Conservation (phyloP, 192 early-diverging fungal species). For the Pilobolus umbonatus region DNA sequence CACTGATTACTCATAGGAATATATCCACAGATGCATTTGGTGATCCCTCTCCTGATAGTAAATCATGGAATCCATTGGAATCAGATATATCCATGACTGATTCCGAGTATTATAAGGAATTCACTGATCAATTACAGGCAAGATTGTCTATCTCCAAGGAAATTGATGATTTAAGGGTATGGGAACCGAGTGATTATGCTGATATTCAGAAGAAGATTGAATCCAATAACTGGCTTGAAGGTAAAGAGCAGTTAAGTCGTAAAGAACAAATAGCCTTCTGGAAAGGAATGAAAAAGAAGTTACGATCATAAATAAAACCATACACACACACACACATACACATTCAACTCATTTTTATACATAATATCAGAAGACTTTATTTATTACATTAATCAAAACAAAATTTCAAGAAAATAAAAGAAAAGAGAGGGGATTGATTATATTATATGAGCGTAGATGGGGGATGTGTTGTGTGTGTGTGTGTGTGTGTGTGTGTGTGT, state of each 20-base stretch:
- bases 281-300: constrained; percentile 24
- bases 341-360: too few species aligned
- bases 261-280: constrained; percentile 10
- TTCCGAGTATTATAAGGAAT: constrained; percentile 16
- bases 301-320: constrained; percentile 6
- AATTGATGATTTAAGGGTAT: constrained; percentile 13
- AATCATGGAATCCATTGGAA: neutral
- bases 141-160: constrained; percentile 15
- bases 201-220: constrained; percentile 15
- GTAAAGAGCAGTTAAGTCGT: neutral
- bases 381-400: too few species aligned
- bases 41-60: neutral
- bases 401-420: too few species aligned
- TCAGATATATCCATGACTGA: constrained; percentile 1
- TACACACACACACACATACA: too few species aligned
- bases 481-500: too few species aligned
- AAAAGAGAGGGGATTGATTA: too few species aligned
- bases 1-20: neutral
- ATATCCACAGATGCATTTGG: constrained; percentile 10
- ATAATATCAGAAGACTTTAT: too few species aligned
- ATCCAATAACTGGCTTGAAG: constrained; percentile 6
- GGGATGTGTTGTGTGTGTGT: too few species aligned
- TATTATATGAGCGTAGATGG: too few species aligned
- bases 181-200: constrained; percentile 12
- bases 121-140: constrained; percentile 14